Evolutionary conservation across 768 basidiomycete genomes (phyloP), one percentile per base, ranked within the genome.

Genomic region (Stropharia rugosoannulata): DNA sequence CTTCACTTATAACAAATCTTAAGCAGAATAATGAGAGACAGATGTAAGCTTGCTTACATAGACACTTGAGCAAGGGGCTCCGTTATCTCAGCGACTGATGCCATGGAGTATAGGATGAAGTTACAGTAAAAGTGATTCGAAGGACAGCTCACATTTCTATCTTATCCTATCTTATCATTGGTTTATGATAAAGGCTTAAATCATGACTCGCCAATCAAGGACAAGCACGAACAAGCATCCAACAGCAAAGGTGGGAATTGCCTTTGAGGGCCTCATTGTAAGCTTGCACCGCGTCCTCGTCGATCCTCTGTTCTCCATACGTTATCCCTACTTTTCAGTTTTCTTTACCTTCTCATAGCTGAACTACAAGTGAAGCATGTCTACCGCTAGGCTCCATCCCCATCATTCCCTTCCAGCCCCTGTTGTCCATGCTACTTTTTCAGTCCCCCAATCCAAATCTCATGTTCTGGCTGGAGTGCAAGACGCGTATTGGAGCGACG

Each of bases 401-500:
- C 84, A 85, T 59, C 82, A 82, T 12, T 81, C 87, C 12, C 70
- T 91, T 0, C 89, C 89, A 27, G 87, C 90, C 4, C 87, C 90
- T 53, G 87, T 86, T 40, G 75, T 88, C 29, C 87, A 89, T 59
- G 82, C 85, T 37, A 81, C 85, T 25, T 84, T 87, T 70, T 84
- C 84, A 8, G 75, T 86, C 46, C 77, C 86, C 58, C 90, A 90
- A 69, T 90, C 88, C 60, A 92, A 92, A 76, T 92, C 87, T 51
- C 83, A 89, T 78, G 90, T 92, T 57, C 74, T 92, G 59, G 92
- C 92, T 32, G 93, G 92, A 51, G 90, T 94, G 38, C 92, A 94
- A 73, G 92, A 94, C 89, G 92, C 92, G 87, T 94, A 94, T 69
- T 94, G 92, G 92, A 93, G 91, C 71, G 92, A 94, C 73, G 92